phyloP scores from a whole-genome alignment of 129 eudicot genomes.

The Glebionis coronaria region DNA sequence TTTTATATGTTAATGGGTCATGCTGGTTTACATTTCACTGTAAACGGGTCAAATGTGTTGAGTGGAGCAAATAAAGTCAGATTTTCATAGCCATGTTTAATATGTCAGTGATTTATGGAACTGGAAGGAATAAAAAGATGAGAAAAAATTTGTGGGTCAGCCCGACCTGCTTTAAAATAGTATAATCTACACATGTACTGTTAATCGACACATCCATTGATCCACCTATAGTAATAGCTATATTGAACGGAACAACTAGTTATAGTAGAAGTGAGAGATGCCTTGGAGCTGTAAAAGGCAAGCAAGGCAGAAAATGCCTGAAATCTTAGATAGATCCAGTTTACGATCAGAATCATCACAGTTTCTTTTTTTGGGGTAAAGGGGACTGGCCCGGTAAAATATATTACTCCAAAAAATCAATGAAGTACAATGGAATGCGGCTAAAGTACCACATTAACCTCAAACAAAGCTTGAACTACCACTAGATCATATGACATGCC shows the following conservation, averaged over 20 bases:
- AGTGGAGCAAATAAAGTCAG: neutral
- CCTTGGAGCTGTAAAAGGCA: neutral
- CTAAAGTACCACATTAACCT: no score
- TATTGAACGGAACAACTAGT: neutral
- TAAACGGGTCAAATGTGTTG: constrained; percentile 3
- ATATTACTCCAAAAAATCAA: no score
- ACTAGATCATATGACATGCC: no score
- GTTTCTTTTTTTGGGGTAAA: no score
- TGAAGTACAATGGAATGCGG: no score
- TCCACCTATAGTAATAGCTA: neutral
- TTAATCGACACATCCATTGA: neutral
- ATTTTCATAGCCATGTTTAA: neutral
- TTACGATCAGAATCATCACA: neutral
- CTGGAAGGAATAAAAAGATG: neutral
- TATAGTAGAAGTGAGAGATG: constrained; percentile 9
- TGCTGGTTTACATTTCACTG: constrained; percentile 8
- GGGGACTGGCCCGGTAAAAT: no score
- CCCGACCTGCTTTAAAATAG: neutral
- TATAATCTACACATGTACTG: neutral
- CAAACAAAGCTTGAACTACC: no score
- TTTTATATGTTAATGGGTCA: neutral
- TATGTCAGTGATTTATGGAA: neutral
- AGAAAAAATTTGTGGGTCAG: neutral
- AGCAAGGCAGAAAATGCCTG: neutral
- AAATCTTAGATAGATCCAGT: neutral